Conservation (phyloP, 208 protist species). For the Acanthamoeba sp. region DNA sequence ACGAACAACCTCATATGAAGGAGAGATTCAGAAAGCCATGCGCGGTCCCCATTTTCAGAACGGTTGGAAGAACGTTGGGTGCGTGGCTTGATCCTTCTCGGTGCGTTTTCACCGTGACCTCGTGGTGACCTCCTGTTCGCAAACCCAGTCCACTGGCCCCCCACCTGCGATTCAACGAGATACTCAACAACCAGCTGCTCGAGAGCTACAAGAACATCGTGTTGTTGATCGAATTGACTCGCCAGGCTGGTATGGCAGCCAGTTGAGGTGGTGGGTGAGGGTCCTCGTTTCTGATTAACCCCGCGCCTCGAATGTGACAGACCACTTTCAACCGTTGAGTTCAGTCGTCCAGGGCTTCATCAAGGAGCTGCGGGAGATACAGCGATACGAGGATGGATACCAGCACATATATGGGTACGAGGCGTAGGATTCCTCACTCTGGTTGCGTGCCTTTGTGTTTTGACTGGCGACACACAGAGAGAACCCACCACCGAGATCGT, state of each 20-base stretch:
- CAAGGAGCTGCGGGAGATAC: not conserved
- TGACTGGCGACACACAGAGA: not conserved
- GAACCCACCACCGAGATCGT: not conserved
- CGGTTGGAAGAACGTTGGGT: not conserved
- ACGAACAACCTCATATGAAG: not conserved
- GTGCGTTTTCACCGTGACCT: too few species aligned
- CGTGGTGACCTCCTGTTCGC: too few species aligned
- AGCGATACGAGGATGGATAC: not conserved
- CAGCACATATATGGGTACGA: not conserved
- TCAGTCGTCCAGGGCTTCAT: not conserved
- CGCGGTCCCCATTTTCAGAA: not conserved
- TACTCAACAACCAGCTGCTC: not conserved
- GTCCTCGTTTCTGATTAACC: too few species aligned
- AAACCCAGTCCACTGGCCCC: not conserved
- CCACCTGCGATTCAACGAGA: not conserved
- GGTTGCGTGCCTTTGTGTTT: not conserved
- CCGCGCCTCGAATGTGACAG: not conserved
- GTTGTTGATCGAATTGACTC: not conserved
- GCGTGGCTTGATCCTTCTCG: not conserved
- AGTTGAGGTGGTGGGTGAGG: too few species aligned
- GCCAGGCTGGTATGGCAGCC: too few species aligned
- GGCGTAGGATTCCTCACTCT: not conserved
- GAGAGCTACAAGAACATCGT: slow-evolving; percentile 43
- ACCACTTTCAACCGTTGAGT: not conserved
- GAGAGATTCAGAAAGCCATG: not conserved